Evolutionary conservation across 2,329 filamentous ascomycete genomes (phyloP).

Genomic region (Cryphonectria parasitica): DNA sequence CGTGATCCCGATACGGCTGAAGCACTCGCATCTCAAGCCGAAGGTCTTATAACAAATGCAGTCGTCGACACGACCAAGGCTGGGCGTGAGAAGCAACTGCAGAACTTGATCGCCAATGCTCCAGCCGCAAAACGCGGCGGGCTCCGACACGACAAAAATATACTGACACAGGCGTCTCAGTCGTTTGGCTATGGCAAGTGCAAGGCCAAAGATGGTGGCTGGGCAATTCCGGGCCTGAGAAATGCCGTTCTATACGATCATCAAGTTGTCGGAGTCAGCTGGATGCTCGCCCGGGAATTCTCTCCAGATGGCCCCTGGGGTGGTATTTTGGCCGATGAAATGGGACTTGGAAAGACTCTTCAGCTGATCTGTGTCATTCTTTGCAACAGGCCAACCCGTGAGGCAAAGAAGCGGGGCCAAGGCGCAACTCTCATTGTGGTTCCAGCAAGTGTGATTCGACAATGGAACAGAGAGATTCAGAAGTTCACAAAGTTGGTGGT

Average conservation of each 20-base stretch:
- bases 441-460: not conserved
- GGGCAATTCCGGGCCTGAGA: conserved; percentile 7
- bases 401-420: not conserved
- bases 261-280: conserved; percentile 30
- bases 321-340: conserved; percentile 87
- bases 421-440: not conserved
- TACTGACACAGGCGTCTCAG: not conserved
- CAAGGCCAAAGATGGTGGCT: not conserved
- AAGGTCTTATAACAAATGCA: not conserved
- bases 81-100: not conserved
- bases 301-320: conserved; percentile 46
- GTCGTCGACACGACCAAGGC: not conserved
- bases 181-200: not conserved
- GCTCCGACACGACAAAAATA: not conserved
- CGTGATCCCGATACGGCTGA: not conserved
- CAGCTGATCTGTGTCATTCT: conserved; percentile 82
- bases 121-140: not conserved
- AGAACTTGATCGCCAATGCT: not conserved
- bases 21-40: not conserved
- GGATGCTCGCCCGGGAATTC: conserved; percentile 31
- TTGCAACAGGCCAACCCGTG: not conserved
- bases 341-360: conserved; percentile 89
- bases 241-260: conserved; percentile 24
- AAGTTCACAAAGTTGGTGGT: not conserved
- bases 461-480: not conserved